phyloP scores from a whole-genome alignment of 192 early-diverging fungal species.

The Funneliformis mosseae region DNA sequence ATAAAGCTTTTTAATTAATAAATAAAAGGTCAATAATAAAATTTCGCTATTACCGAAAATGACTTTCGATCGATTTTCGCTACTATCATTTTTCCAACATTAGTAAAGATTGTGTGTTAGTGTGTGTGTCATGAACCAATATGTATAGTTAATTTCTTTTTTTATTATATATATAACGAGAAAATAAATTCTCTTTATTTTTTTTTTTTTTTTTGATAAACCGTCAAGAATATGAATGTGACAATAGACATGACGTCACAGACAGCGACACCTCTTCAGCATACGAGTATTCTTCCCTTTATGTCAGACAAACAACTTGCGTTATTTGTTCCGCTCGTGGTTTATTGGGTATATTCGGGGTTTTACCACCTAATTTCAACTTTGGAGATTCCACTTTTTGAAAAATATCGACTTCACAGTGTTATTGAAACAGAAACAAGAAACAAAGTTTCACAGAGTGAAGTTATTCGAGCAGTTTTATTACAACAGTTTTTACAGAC shows the following conservation, averaged over 20 bases:
- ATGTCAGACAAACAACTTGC: constrained; percentile 56
- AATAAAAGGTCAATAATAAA: no score
- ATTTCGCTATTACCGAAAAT: no score
- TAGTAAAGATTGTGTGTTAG: no score
- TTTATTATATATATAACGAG: no score
- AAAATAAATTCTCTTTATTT: no score
- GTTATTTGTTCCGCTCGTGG: constrained; percentile 56
- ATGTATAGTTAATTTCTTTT: no score
- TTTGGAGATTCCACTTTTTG: constrained; percentile 60
- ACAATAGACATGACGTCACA: not conserved
- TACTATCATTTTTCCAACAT: no score
- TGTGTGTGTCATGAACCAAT: no score
- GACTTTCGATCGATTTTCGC: no score
- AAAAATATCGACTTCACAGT: constrained; percentile 70
- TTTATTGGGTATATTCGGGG: constrained; percentile 74
- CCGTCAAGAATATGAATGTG: not conserved
- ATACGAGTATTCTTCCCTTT: constrained; percentile 41
- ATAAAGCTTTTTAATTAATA: no score
- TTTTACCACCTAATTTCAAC: constrained; percentile 65
- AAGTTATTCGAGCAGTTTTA: constrained; percentile 67
- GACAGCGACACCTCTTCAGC: not conserved
- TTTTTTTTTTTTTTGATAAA: no score
- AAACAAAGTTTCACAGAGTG: constrained; percentile 65
- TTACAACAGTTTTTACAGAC: constrained; percentile 72
- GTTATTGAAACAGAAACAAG: constrained; percentile 53